Conservation (phyloP, 1,139 yeast genomes). For the Yamadazyma songkhlaensis region DNA sequence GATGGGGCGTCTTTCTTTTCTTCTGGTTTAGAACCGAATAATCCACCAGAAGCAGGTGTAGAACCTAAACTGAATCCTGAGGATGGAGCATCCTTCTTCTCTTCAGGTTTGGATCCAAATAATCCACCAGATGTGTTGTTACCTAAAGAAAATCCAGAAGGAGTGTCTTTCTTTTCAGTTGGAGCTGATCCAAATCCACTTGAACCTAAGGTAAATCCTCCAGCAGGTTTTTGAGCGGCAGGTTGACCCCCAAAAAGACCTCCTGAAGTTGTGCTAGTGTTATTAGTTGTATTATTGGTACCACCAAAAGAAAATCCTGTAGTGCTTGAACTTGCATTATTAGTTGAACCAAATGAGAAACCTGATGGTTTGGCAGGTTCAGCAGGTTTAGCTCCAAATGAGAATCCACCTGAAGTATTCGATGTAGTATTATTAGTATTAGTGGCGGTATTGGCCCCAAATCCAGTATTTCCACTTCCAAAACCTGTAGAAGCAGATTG, state of each 20-base stretch:
- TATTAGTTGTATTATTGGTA: background rate
- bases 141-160: conserved; percentile 16
- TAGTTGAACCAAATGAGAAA: conserved; percentile 4
- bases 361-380: conserved; percentile 5
- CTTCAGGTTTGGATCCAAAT: conserved; percentile 18
- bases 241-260: conserved; percentile 25
- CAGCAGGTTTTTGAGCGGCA: conserved; percentile 6
- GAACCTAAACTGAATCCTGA: conserved; percentile 17
- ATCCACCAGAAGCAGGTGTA: conserved; percentile 22
- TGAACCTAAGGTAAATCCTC: conserved; percentile 8
- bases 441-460: background rate
- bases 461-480: too few species aligned
- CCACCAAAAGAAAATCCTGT: conserved; percentile 7
- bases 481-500: too few species aligned
- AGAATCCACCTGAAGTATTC: conserved; percentile 1
- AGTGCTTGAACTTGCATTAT: background rate
- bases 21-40: conserved; percentile 18
- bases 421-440: background rate
- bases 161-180: conserved; percentile 20
- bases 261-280: conserved; percentile 10
- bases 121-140: conserved; percentile 12
- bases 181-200: conserved; percentile 15
- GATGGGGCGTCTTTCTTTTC: conserved; percentile 13
- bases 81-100: conserved; percentile 16
- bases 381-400: conserved; percentile 7